Evolutionary conservation across 257 asterid genomes (phyloP).

Genomic region (Vinca minor): DNA sequence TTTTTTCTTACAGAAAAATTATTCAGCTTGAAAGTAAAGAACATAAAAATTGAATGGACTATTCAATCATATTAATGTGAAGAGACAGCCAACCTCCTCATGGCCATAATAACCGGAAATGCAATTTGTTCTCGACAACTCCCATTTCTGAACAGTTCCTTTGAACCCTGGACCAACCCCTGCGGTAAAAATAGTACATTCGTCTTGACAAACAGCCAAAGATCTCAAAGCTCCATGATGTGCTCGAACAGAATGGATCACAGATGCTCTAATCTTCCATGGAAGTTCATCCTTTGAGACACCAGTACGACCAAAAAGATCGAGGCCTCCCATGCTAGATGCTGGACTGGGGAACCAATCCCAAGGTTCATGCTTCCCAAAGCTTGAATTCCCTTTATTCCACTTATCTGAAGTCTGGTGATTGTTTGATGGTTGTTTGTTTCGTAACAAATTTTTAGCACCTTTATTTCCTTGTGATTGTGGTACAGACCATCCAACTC

Average conservation of each 20-base stretch:
- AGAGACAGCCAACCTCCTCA: slow-evolving; percentile 63
- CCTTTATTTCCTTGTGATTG: slow-evolving; percentile 63
- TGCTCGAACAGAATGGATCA: slow-evolving; percentile 74
- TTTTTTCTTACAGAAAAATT: neutral
- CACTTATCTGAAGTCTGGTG: slow-evolving; percentile 45
- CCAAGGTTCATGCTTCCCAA: slow-evolving; percentile 75
- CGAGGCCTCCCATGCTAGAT: slow-evolving; percentile 61
- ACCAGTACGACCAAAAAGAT: slow-evolving; percentile 63
- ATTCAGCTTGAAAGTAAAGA: neutral
- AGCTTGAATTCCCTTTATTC: slow-evolving; percentile 32
- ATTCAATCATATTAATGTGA: neutral
- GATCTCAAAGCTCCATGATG: slow-evolving; percentile 94
- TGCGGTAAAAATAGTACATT: slow-evolving; percentile 78
- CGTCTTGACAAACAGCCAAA: slow-evolving; percentile 79
- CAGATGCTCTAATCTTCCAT: slow-evolving; percentile 90
- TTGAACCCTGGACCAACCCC: slow-evolving; percentile 94
- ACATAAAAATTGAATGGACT: too few species aligned
- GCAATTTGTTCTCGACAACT: slow-evolving; percentile 62
- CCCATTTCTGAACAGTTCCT: slow-evolving; percentile 95
- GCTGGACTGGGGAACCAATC: slow-evolving; percentile 86
- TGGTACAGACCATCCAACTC: slow-evolving; percentile 83
- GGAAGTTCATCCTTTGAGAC: slow-evolving; percentile 81
- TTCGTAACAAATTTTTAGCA: slow-evolving; percentile 30
- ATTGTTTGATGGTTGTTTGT: slow-evolving; percentile 26
- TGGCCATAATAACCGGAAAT: slow-evolving; percentile 82